Base-by-base conservation (phyloP, 2,329 filamentous ascomycete species). In the Didymella segeticola region DNA sequence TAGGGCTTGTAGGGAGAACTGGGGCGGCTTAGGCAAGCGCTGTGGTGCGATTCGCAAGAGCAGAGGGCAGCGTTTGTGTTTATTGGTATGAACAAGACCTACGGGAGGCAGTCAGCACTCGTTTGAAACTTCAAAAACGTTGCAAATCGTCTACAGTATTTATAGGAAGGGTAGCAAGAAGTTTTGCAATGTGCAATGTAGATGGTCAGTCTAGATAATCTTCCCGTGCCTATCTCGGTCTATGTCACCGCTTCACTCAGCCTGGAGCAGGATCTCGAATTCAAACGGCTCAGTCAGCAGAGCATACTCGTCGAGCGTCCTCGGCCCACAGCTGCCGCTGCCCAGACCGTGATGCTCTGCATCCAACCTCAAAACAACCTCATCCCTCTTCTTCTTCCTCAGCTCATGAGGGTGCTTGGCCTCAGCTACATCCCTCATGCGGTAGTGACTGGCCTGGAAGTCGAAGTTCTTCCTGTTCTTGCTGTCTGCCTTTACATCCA, bases 371-470 rank as follows among this genome's bases (percentile, higher is more conserved):
- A 88, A 74, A 25, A 87, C 69, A 30, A 83, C 80, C 58, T 86
- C 81, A 12, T 83, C 78, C 48, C 81, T 77, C 61, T 82, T 78
- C 56, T 75, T 78, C 56, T 79, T 78, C 2, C 75, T 75, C 47
- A 91, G 70, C 67, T 90, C 86, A 59, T 83, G 79, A 1, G 88
- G 87, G 68, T 91, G 88, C 36, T 75, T 80, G 2, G 87, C 86
- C 1, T 77, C 77, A 39, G 86, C 81, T 23, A 90, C 72, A 42
- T 79, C 82, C 29, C 73, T 67, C 20, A 79, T 77, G 15, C 78
- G 77, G 64, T 86, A 84, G 56, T 82, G 80, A 8, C 79, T 80
- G 0, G 80, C 83, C 43, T 79, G 78, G 73, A 88, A 90, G 66
- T 76, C 65, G 39, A 73, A 72, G 23, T 49, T 30, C 51, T 53